Percentiles rank a stretch among this genome's conserved stretches.
phyloP scores from a whole-genome alignment of 2,329 filamentous ascomycete genomes.

The Trichoderma polysporum region DNA sequence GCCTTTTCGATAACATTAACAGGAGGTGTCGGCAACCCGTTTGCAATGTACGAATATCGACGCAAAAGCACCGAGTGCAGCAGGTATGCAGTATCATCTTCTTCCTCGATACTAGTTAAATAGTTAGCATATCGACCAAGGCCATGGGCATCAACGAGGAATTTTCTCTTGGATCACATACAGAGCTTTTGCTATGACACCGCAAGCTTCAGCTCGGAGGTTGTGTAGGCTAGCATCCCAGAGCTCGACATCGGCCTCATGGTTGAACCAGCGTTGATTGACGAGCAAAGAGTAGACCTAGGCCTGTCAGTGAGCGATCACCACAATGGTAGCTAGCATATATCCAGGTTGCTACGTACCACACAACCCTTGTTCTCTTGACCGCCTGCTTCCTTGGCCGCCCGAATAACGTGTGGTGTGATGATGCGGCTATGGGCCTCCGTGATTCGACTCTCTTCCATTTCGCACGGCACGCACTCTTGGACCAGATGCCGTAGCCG shows the following conservation, averaged over 20 bases:
- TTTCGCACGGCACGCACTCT: constrained; percentile 84
- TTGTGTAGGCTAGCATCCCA: constrained; percentile 89
- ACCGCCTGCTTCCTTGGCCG: constrained; percentile 79
- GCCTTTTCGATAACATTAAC: constrained; percentile 91
- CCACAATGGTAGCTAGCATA: not conserved
- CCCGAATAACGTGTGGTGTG: constrained; percentile 73
- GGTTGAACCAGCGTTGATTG: constrained; percentile 70
- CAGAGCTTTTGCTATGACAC: constrained; percentile 84
- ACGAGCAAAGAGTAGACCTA: constrained; percentile 75
- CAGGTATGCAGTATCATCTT: constrained; percentile 76
- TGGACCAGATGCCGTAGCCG: constrained; percentile 90
- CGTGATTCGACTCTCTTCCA: constrained; percentile 73
- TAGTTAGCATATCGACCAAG: not conserved
- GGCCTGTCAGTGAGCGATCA: not conserved
- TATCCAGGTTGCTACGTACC: constrained; percentile 35
- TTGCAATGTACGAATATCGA: constrained; percentile 77
- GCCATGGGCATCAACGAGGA: not conserved
- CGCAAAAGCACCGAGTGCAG: constrained; percentile 81
- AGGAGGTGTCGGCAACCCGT: constrained; percentile 69
- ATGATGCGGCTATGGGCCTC: constrained; percentile 82
- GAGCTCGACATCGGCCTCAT: constrained; percentile 75
- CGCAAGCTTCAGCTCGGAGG: constrained; percentile 77
- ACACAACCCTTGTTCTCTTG: constrained; percentile 74
- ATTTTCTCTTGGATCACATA: constrained; percentile 32
- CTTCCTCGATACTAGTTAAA: constrained; percentile 69